Evolutionary conservation across 768 basidiomycete species (phyloP), one percentile per base, ranked within the genome.

Genomic region (Boletus coccyginus): DNA sequence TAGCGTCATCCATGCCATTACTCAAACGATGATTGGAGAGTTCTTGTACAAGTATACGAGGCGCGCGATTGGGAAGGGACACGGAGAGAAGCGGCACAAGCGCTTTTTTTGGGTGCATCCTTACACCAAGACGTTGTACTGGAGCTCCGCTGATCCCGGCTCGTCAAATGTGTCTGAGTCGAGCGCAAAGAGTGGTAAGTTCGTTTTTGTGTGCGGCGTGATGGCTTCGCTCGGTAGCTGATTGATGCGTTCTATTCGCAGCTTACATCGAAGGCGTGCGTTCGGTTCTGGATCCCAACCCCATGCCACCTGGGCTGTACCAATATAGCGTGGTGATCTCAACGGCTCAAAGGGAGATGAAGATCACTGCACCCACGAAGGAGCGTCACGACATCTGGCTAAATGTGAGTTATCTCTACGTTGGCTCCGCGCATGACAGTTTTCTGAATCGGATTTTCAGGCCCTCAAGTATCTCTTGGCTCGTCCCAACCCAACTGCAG

Each of bases 31-130:
- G 97, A 98, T 98, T 62, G 96, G 97, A 48, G 96, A 98, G 78
- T 98, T 94, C 74, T 73, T 99, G 76, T 92, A 91, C 82, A 98
- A 98, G 78, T 98, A 99, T 74, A 98, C 96, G 10, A 81, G 96
- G 50, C 82, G 85, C 55, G 75, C 90, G 17, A 84, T 98, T 65
- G 93, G 94, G 24, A 95, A 91, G 73, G 94, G 93, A 13, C 83
- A 94, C 69, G 92, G 92, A 21, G 89, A 93, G 70, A 87, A 84
- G 70, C 78, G 95, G 50, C 97, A 99, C 73, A 87, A 85, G 71
- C 81, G 97, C 38, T 99, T 94, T 85, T 97, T 98, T 81, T 99
- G 97, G 97, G 87, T 99, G n/a, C 96, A 98, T 73, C 97, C 97
- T 19, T 99, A 98, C 70, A 98, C 95, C 40, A 93, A 92, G 77